Conservation (phyloP, 1,139 yeast genomes). For the Ogataea hybrid region DNA sequence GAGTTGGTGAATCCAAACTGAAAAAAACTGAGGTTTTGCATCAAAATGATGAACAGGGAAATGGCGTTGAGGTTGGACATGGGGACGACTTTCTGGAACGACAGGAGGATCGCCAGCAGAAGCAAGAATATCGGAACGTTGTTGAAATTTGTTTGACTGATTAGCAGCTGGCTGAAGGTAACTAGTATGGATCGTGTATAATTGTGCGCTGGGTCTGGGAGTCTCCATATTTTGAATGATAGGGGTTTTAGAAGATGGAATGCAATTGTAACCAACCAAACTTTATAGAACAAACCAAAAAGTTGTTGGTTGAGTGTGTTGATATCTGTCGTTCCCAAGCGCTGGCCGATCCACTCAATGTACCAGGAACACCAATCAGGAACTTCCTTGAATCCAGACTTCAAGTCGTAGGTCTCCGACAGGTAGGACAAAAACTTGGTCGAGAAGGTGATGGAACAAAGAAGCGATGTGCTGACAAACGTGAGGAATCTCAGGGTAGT, state of each 20-base stretch:
- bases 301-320: conserved; percentile 23
- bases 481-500: conserved; percentile 7
- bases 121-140: conserved; percentile 70
- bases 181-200: conserved; percentile 44
- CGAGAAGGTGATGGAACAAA: conserved; percentile 18
- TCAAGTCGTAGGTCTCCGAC: conserved; percentile 27
- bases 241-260: conserved; percentile 20
- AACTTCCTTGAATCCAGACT: conserved; percentile 7
- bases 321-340: conserved; percentile 17
- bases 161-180: conserved; percentile 50
- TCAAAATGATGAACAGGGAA: conserved; percentile 30
- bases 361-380: conserved; percentile 27
- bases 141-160: conserved; percentile 66
- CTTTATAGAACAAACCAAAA: conserved; percentile 23
- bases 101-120: conserved; percentile 41
- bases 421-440: conserved; percentile 28
- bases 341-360: conserved; percentile 13
- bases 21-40: conserved; percentile 80
- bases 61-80: conserved; percentile 17
- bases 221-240: conserved; percentile 2
- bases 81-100: conserved; percentile 14
- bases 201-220: conserved; percentile 3
- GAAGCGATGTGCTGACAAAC: conserved; percentile 19
- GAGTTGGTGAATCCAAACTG: conserved; percentile 92
- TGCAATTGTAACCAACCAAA: conserved; percentile 21